These are phyloP conservation scores for Desmodesmus armatus DNA, from an alignment of 139 green algal species.

Conservation along the genomic window DNA sequence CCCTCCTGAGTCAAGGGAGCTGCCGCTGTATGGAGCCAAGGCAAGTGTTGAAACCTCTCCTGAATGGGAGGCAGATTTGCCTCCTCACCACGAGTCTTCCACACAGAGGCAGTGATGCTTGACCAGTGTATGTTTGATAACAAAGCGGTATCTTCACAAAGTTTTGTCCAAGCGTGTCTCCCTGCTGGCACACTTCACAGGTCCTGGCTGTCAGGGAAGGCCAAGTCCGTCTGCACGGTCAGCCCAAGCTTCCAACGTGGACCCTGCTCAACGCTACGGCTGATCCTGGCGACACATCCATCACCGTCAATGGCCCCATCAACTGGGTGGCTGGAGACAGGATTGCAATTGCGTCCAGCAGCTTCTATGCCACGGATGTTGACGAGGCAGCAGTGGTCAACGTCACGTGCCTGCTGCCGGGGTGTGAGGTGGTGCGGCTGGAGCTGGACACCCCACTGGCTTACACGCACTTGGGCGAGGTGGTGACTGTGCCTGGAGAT, in stretches of 20 bases:
- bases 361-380: conserved; percentile 54
- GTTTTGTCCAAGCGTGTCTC: background rate
- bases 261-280: conserved; percentile 64
- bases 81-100: background rate
- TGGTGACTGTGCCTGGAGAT: conserved; percentile 39
- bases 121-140: too few species aligned
- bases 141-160: too few species aligned
- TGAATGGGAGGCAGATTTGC: background rate
- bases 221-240: conserved; percentile 64
- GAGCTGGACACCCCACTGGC: conserved; percentile 46
- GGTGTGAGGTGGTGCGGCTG: conserved; percentile 23
- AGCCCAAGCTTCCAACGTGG: conserved; percentile 69
- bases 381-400: conserved; percentile 54
- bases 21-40: conserved; percentile 80
- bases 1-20: conserved; percentile 51
- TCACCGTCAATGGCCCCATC: conserved; percentile 53
- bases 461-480: conserved; percentile 65
- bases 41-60: background rate
- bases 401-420: background rate
- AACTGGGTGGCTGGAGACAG: conserved; percentile 48
- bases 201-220: conserved; percentile 68
- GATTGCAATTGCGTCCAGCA: conserved; percentile 70
- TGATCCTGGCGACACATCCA: conserved; percentile 43
- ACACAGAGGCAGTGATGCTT: too few species aligned
- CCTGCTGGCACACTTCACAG: too few species aligned